Evolutionary conservation across 2,329 filamentous ascomycete genomes (phyloP).

Genomic region (Apiospora saccharicola): DNA sequence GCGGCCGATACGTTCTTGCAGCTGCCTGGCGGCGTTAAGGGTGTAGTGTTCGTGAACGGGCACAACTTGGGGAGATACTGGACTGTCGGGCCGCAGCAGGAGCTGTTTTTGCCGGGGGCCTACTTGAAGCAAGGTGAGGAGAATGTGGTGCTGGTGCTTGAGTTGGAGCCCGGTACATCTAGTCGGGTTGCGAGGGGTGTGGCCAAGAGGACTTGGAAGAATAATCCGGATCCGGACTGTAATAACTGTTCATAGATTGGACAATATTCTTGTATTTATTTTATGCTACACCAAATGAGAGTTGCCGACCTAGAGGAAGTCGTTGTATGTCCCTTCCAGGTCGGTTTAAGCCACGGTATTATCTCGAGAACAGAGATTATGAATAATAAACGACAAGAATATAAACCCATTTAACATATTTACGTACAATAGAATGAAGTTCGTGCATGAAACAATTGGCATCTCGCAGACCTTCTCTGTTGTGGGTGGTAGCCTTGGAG

Average conservation of each 20-base stretch:
- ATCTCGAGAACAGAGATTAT: too few species aligned
- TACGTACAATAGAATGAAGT: too few species aligned
- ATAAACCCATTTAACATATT: too few species aligned
- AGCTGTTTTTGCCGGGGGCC: slow-evolving; percentile 53
- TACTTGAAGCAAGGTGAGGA: slow-evolving; percentile 41
- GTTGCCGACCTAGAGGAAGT: too few species aligned
- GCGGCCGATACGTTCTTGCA: slow-evolving; percentile 46
- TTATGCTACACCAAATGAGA: too few species aligned
- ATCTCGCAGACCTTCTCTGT: too few species aligned
- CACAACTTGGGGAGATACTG: slow-evolving; percentile 56
- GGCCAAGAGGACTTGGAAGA: slow-evolving; percentile 39
- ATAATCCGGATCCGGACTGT: slow-evolving; percentile 41
- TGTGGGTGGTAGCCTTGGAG: too few species aligned
- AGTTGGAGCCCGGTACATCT: slow-evolving; percentile 47
- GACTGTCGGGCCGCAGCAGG: slow-evolving; percentile 56
- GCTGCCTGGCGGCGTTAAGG: slow-evolving; percentile 51
- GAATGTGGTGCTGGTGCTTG: slow-evolving; percentile 53
- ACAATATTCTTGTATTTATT: not conserved
- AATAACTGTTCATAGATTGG: slow-evolving; percentile 10
- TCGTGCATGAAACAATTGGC: too few species aligned
- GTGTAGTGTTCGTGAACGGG: slow-evolving; percentile 55
- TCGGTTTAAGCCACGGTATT: too few species aligned
- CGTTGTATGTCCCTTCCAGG: too few species aligned
- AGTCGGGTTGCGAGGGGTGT: slow-evolving; percentile 35
- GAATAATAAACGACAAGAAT: too few species aligned